These are phyloP conservation scores for Aspergillus haitiensis DNA, from an alignment of 495 filamentous ascomycete species.

Conservation along the genomic window DNA sequence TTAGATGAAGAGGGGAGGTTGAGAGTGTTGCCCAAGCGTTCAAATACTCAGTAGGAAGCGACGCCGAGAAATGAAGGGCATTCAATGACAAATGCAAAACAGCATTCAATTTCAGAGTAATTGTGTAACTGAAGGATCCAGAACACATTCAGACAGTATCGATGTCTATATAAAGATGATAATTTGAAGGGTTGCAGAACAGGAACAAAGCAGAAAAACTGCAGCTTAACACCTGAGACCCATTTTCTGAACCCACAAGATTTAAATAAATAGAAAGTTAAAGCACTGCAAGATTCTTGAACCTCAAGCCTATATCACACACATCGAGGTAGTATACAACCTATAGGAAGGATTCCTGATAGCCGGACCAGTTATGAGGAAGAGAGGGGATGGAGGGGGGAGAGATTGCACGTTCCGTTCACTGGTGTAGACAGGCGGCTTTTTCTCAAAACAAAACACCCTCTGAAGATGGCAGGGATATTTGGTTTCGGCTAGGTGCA, in stretches of 20 bases:
- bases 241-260: conserved; percentile 10
- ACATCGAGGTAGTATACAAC: conserved; percentile 12
- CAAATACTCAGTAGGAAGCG: not conserved
- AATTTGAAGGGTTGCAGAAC: conserved; percentile 9
- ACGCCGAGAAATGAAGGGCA: not conserved
- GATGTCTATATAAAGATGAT: conserved; percentile 10
- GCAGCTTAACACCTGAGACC: conserved; percentile 11
- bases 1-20: not conserved
- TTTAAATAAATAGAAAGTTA: not conserved
- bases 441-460: not conserved
- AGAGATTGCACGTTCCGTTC: not conserved
- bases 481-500: not conserved
- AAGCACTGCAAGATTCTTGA: conserved; percentile 1
- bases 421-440: not conserved
- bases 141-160: conserved; percentile 7
- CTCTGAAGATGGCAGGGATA: too few relatives aligned
- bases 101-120: conserved; percentile 2
- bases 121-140: not conserved
- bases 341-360: not conserved
- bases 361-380: not conserved
- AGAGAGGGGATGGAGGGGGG: conserved; percentile 1
- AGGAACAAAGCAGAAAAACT: conserved; percentile 11
- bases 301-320: conserved; percentile 11
- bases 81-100: not conserved
- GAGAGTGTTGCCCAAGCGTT: conserved; percentile 6